Percentiles rank a stretch among this genome's conserved stretches.
Evolutionary conservation across 257 asterid genomes (phyloP).

Genomic region (Penstemon newberryi): DNA sequence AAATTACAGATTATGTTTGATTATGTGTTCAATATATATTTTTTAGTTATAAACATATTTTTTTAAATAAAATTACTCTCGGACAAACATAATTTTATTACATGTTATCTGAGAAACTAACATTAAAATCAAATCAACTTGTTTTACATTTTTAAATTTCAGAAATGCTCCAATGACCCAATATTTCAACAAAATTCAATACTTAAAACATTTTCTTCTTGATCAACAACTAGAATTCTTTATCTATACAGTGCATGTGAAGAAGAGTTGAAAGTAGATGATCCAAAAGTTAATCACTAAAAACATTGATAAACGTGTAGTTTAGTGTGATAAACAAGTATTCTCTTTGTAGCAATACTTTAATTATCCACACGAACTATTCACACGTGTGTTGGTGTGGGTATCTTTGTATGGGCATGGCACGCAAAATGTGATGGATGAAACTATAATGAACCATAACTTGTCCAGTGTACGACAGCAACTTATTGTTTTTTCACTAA

Average conservation of each 20-base stretch:
- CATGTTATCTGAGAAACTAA: too few species aligned
- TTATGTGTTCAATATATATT: too few species aligned
- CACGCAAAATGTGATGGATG: not conserved
- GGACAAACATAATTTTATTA: too few species aligned
- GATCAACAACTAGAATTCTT: not conserved
- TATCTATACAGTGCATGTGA: constrained; percentile 6
- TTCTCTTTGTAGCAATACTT: not conserved
- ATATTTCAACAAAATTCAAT: too few species aligned
- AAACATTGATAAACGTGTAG: constrained; percentile 13
- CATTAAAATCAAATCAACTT: not conserved
- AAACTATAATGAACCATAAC: not conserved
- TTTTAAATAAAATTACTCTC: too few species aligned
- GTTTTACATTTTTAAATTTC: too few species aligned
- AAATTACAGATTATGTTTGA: too few species aligned
- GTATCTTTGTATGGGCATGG: not conserved
- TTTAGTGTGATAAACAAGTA: constrained; percentile 6
- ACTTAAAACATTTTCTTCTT: too few species aligned
- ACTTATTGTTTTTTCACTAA: not conserved
- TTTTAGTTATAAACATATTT: too few species aligned
- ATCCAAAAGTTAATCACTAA: not conserved
- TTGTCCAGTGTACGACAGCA: not conserved
- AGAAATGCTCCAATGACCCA: too few species aligned
- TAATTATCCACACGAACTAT: constrained; percentile 19
- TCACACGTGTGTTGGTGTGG: constrained; percentile 33
- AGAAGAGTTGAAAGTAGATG: constrained; percentile 16